Conservation (phyloP, 169 alveolate genomes). For the Cryptosporidium baileyi region DNA sequence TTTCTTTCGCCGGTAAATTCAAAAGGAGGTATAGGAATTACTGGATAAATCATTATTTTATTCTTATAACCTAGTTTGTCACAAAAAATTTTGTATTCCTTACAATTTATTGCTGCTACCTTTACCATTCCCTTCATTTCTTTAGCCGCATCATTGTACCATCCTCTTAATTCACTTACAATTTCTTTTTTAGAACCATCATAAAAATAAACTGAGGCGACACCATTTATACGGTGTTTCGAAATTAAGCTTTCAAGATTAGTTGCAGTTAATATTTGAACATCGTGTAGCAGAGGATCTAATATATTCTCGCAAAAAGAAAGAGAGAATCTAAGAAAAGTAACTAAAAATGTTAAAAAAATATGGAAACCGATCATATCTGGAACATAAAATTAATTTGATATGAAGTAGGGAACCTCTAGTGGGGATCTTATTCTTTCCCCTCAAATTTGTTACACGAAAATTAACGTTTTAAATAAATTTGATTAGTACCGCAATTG, state of each 20-base stretch:
- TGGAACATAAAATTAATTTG: too few relatives aligned
- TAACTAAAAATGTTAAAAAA: not conserved
- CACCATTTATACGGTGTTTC: constrained; percentile 76
- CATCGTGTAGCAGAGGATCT: constrained; percentile 61
- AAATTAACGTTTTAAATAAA: not conserved
- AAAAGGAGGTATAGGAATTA: constrained; percentile 80
- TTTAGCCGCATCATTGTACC: constrained; percentile 79
- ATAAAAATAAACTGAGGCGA: constrained; percentile 81
- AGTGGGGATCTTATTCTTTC: not conserved
- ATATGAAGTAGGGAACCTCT: too few relatives aligned
- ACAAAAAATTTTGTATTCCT: constrained; percentile 75
- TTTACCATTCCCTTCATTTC: constrained; percentile 85
- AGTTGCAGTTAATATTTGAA: constrained; percentile 33
- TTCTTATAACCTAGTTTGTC: constrained; percentile 78
- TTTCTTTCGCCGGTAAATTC: constrained; percentile 77
- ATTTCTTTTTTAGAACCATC: constrained; percentile 73
- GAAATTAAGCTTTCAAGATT: constrained; percentile 77
- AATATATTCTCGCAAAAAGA: not conserved
- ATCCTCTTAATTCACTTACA: constrained; percentile 70
- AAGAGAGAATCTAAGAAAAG: not conserved
- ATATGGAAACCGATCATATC: too few relatives aligned
- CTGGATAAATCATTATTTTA: constrained; percentile 81
- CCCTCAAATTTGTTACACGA: not conserved
- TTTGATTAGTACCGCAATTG: constrained; percentile 22
- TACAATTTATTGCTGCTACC: constrained; percentile 85